Evolutionary conservation across 768 basidiomycete species (phyloP).

Genomic region (Tricholoma furcatifolium): DNA sequence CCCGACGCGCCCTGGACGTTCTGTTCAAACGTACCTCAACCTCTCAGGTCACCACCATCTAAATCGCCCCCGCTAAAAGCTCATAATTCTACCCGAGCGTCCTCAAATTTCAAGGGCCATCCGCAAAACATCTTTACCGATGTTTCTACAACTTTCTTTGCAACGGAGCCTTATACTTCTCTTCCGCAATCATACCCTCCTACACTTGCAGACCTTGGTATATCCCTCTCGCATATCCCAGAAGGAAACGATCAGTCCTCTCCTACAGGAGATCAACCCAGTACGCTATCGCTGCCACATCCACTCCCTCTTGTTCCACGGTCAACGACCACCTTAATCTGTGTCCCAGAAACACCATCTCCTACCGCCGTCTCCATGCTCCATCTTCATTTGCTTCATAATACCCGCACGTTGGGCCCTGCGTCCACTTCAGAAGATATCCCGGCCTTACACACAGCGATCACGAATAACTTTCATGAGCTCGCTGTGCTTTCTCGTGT

Average conservation of each 20-base stretch:
- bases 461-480: constrained; percentile 69
- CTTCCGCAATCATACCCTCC: constrained; percentile 41
- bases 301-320: constrained; percentile 50
- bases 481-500: constrained; percentile 58
- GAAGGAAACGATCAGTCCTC: constrained; percentile 23
- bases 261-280: constrained; percentile 6
- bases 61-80: constrained; percentile 25
- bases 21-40: constrained; percentile 28
- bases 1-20: constrained; percentile 60
- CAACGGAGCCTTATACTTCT: constrained; percentile 40
- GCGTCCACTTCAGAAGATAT: constrained; percentile 22
- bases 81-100: constrained; percentile 16
- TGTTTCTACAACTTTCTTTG: constrained; percentile 49
- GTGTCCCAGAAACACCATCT: constrained; percentile 44
- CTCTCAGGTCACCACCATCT: constrained; percentile 10
- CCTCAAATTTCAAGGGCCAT: constrained; percentile 22
- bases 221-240: constrained; percentile 32
- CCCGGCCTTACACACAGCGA: constrained; percentile 43
- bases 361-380: constrained; percentile 50
- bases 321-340: constrained; percentile 57
- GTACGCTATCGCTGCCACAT: constrained; percentile 20
- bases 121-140: constrained; percentile 38
- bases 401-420: constrained; percentile 36
- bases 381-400: constrained; percentile 57
- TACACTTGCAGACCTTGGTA: constrained; percentile 31